Conservation (phyloP, 2,329 filamentous ascomycete genomes). For the Monilinia fructigena region DNA sequence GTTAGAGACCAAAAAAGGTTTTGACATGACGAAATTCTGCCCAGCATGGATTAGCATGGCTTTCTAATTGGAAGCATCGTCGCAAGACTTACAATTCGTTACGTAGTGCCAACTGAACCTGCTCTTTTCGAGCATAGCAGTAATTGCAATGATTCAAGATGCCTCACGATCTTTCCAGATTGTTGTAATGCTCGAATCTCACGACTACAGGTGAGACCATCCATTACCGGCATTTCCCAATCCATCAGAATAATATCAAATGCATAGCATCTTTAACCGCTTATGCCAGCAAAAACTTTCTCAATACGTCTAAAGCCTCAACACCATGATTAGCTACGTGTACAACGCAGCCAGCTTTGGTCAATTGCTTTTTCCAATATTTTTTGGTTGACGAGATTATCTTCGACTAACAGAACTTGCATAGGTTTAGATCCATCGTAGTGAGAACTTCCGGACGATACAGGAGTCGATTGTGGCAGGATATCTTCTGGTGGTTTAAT, state of each 20-base stretch:
- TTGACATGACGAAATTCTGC: constrained; percentile 32
- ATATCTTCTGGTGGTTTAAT: background rate
- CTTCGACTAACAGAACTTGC: constrained; percentile 55
- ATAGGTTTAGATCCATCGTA: constrained; percentile 55
- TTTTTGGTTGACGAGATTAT: constrained; percentile 60
- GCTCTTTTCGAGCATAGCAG: constrained; percentile 37
- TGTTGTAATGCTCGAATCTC: constrained; percentile 61
- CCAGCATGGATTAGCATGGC: background rate
- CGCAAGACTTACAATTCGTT: constrained; percentile 19
- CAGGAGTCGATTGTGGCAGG: background rate
- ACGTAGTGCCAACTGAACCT: constrained; percentile 26
- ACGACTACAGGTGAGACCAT: constrained; percentile 65
- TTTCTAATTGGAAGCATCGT: background rate
- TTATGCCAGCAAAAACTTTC: constrained; percentile 32
- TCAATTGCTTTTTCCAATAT: constrained; percentile 52
- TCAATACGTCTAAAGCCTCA: constrained; percentile 51
- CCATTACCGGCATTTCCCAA: constrained; percentile 73
- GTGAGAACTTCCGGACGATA: background rate
- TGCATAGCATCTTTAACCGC: constrained; percentile 37
- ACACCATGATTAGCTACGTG: constrained; percentile 57
- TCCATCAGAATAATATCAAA: constrained; percentile 69
- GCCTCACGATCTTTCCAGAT: constrained; percentile 51
- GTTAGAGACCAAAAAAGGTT: constrained; percentile 32
- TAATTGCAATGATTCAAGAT: constrained; percentile 42
- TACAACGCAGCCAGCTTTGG: constrained; percentile 43